Base-by-base conservation (phyloP, 345 rosid genomes). In the Boechera divaricarpa region DNA sequence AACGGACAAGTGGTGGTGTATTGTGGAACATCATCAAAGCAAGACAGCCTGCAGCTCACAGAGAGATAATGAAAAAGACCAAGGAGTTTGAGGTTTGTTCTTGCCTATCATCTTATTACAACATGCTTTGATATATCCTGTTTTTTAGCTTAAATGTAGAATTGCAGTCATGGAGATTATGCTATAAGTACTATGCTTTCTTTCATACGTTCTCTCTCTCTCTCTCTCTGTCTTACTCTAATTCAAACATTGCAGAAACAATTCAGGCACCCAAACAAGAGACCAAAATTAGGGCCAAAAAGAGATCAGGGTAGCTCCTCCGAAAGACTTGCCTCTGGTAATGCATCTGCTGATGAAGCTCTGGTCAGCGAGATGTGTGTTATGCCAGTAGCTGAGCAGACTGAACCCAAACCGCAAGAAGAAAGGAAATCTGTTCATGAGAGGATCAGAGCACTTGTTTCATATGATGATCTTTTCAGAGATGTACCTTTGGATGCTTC, bases 21-120 rank as follows among this genome's bases (percentile, higher is more conserved):
- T 70, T 95, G 59, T 92, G 98, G 99, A 90, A 81, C 73, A 85
- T 89, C 74, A 85, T 95, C 75, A 92, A 89, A 92, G 81, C 87
- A 5, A 87, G 89, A 79, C 93, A 89, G 76, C 97, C 98, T 13
- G 74, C 80, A 64, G 80, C 91, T 7, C 84, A 91, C 68, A 80
- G 74, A 75, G 96, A 95, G 82, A 95, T 95, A 63, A 89, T 91
- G 93, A 91, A 89, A 79, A 89, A 88, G 70, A 74, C 91, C 24
- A 92, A 80, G 81, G 99, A 92, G 61, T 92, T 95, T 82, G 99
- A 95, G 98, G 97, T 92, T 39, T 41, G 77, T 76, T 66, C 79
- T 75, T 73, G 26, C 29, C 63, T 53, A 54, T 44, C 35, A 21
- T 73, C 47, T 52, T 71, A 45, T 31, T 29, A 45, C 65, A 39